These are phyloP conservation scores for Magnolia changhungtana DNA, from an alignment of 164 flowering plant species.

Conservation along the genomic window DNA sequence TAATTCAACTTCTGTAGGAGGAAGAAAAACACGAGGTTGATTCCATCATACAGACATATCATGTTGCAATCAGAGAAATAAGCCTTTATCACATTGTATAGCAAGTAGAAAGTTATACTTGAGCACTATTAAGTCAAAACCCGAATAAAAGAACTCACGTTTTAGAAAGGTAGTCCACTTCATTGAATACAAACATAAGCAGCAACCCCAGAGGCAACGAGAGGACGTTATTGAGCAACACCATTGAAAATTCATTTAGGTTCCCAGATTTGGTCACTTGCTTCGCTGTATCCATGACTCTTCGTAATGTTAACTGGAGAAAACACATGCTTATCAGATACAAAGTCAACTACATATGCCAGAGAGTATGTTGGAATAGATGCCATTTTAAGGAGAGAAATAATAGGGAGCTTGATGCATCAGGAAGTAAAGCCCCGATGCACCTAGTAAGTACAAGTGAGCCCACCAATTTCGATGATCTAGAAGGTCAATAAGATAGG, in stretches of 20 bases:
- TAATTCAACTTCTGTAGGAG: neutral
- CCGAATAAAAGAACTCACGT: constrained; percentile 62
- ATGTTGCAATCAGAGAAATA: neutral
- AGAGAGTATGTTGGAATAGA: neutral
- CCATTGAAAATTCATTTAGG: constrained; percentile 95
- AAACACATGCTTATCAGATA: neutral
- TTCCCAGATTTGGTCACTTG: constrained; percentile 87
- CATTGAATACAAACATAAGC: constrained; percentile 67
- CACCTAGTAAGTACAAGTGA: neutral
- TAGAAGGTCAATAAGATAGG: neutral
- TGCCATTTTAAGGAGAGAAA: neutral
- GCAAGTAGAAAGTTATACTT: neutral
- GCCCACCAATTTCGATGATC: neutral
- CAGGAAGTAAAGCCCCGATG: neutral
- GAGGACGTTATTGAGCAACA: constrained; percentile 85
- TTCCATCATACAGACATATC: neutral
- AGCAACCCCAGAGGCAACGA: constrained; percentile 84
- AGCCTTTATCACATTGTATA: neutral
- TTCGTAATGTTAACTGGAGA: constrained; percentile 77
- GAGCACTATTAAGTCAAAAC: neutral
- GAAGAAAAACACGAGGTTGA: neutral
- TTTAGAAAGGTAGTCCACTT: constrained; percentile 71
- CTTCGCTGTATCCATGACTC: constrained; percentile 98
- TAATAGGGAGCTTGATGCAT: neutral
- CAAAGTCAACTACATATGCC: neutral